These are phyloP conservation scores for Dillenia suffruticosa DNA, from an alignment of 164 flowering plant species.

Conservation along the genomic window DNA sequence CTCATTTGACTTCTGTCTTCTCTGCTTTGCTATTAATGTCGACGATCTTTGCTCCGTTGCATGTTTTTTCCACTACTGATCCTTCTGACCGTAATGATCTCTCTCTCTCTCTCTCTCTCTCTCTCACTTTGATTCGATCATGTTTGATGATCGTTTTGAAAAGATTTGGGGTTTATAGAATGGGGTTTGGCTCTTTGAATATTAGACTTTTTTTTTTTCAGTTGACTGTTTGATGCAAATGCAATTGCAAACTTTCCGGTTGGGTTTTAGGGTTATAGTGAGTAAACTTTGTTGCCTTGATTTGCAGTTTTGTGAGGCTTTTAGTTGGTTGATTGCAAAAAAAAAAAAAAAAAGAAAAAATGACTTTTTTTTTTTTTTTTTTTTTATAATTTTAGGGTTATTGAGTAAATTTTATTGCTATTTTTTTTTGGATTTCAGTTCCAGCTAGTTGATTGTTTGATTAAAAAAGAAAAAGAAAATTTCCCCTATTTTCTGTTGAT, in stretches of 20 bases:
- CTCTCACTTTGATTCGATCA: background rate
- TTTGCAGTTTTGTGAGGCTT: no score
- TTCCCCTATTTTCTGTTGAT: background rate
- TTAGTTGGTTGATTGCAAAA: no score
- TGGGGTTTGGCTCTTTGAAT: constrained; percentile 2
- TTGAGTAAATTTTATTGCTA: no score
- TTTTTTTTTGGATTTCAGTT: no score
- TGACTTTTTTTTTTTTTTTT: no score
- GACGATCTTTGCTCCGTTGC: constrained; percentile 16
- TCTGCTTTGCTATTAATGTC: constrained; percentile 6
- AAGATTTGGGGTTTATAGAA: constrained; percentile 2
- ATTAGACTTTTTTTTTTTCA: background rate
- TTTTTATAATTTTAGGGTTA: no score
- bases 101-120: background rate
- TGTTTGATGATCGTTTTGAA: constrained; percentile 1
- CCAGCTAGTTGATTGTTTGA: no score
- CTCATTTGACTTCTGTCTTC: background rate
- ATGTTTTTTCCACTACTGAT: constrained; percentile 37
- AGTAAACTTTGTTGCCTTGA: no score
- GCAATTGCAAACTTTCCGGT: background rate
- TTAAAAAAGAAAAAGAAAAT: no score
- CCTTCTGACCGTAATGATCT: constrained; percentile 39
- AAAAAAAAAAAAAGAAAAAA: no score
- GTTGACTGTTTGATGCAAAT: background rate
- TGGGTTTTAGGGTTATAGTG: background rate